Conservation (phyloP, 2,329 filamentous ascomycete species). For the Talaromyces sp. region DNA sequence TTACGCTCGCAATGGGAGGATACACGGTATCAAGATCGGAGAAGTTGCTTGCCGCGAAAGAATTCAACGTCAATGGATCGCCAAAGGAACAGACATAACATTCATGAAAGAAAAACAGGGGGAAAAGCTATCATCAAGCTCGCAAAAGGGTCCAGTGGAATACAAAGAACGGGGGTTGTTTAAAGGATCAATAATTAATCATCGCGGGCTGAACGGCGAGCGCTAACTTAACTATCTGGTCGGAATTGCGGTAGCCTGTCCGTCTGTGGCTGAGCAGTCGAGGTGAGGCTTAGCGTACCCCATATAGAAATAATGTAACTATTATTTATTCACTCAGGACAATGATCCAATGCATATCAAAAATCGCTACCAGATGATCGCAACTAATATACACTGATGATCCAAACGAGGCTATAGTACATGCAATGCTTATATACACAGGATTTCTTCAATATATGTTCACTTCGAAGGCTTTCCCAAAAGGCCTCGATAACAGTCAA, state of each 20-base stretch:
- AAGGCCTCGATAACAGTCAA: neutral
- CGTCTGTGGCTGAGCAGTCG: neutral
- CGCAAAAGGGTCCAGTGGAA: neutral
- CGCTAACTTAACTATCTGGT: neutral
- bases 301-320: neutral
- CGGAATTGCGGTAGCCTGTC: slow-evolving; percentile 13
- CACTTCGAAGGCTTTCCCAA: neutral
- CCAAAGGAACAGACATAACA: neutral
- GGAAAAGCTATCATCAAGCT: neutral
- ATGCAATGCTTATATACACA: slow-evolving; percentile 7
- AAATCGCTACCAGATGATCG: neutral
- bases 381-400: slow-evolving; percentile 12
- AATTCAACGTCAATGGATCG: neutral
- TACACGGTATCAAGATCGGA: neutral
- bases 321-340: neutral
- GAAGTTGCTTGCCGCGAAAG: neutral
- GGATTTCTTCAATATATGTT: neutral
- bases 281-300: neutral
- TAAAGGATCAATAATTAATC: neutral
- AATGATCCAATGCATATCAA: neutral
- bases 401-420: slow-evolving; percentile 10
- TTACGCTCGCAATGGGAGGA: slow-evolving; percentile 1
- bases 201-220: neutral
- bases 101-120: neutral
- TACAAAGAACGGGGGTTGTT: neutral